Evolutionary conservation across 768 basidiomycete genomes (phyloP).

Genomic region (Lactarius sanguifluus): DNA sequence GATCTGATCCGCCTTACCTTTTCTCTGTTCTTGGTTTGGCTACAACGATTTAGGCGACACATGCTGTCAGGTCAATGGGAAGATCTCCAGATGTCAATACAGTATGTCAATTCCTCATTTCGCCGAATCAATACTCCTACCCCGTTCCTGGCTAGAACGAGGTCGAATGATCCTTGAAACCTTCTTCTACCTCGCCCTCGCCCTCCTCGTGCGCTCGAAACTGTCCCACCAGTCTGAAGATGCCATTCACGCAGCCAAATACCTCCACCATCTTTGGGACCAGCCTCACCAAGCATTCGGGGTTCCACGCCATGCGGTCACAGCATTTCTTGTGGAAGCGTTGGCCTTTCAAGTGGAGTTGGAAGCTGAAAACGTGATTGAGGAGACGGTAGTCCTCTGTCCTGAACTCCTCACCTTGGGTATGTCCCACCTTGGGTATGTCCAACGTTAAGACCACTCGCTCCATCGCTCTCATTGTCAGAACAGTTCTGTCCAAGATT

Average conservation of each 20-base stretch:
- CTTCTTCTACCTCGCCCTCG: not conserved
- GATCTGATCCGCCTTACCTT: not conserved
- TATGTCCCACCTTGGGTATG: no score
- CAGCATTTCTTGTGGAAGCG: not conserved
- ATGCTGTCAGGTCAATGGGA: not conserved
- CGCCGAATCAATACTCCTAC: not conserved
- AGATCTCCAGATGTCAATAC: not conserved
- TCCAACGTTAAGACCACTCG: not conserved
- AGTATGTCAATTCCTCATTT: not conserved
- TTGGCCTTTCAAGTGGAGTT: not conserved
- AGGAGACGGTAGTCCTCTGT: not conserved
- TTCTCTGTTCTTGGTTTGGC: not conserved
- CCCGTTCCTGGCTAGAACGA: not conserved
- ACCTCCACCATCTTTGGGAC: no score
- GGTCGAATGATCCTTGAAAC: not conserved
- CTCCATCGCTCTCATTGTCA: not conserved
- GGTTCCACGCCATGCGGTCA: not conserved
- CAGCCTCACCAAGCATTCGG: not conserved
- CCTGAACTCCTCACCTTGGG: not conserved
- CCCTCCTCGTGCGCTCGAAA: not conserved
- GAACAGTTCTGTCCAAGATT: not conserved
- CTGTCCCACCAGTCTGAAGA: not conserved
- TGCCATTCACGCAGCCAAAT: no score
- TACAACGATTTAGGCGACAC: not conserved
- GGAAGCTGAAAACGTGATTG: not conserved